Conservation (phyloP, 331 rosid genomes). For the Dryas integrifolia region DNA sequence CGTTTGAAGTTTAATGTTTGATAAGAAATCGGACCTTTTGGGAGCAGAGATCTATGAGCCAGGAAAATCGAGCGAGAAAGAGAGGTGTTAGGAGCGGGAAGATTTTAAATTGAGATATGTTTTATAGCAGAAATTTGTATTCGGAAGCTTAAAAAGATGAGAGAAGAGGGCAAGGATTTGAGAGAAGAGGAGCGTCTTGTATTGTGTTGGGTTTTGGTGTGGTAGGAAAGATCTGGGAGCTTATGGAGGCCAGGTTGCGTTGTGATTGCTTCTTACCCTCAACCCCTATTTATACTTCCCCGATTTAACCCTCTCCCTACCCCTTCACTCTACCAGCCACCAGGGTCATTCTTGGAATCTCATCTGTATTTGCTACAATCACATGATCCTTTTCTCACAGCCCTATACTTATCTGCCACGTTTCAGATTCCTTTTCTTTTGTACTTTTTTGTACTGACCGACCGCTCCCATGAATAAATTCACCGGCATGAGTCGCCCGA, state of each 20-base stretch:
- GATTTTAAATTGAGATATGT: conserved; percentile 28
- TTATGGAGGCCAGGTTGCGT: conserved; percentile 4
- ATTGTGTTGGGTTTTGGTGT: too few species aligned
- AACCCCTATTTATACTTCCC: background rate
- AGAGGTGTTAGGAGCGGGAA: conserved; percentile 37
- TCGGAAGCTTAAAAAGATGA: background rate
- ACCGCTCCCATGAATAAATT: too few species aligned
- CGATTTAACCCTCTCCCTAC: background rate
- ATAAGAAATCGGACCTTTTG: conserved; percentile 19
- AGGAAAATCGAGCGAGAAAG: background rate
- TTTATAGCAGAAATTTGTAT: conserved; percentile 29
- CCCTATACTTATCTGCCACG: background rate
- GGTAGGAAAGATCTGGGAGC: background rate
- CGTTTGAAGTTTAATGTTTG: background rate
- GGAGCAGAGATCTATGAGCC: conserved; percentile 8
- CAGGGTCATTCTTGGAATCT: conserved; percentile 6
- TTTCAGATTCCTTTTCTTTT: background rate
- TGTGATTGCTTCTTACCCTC: conserved; percentile 11
- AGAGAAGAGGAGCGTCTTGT: background rate
- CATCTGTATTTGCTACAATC: background rate
- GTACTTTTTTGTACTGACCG: too few species aligned
- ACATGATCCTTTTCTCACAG: background rate
- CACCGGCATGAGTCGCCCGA: too few species aligned
- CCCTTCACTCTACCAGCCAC: background rate
- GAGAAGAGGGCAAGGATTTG: background rate